phyloP scores from a whole-genome alignment of 2,329 filamentous ascomycete species.

The Colletotrichum gloeosporioides region DNA sequence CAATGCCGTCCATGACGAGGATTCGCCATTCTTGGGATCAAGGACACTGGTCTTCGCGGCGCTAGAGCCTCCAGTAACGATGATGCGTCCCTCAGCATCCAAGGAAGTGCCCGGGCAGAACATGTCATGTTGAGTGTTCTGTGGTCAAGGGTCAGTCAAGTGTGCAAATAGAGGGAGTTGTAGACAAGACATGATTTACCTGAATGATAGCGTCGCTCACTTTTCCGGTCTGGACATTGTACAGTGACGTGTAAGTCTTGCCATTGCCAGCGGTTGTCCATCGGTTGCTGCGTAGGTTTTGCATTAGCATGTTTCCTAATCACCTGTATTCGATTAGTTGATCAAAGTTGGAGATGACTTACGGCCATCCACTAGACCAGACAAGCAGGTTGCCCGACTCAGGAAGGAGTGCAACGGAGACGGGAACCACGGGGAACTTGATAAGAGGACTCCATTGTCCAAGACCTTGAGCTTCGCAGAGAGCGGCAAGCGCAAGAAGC shows the following conservation, averaged over 20 bases:
- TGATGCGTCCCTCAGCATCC: conserved; percentile 50
- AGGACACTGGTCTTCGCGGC: conserved; percentile 54
- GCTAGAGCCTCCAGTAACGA: conserved; percentile 59
- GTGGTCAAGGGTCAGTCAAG: neutral
- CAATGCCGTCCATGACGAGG: conserved; percentile 40
- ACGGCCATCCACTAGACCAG: conserved; percentile 14
- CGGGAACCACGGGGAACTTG: conserved; percentile 40
- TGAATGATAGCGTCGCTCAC: conserved; percentile 32
- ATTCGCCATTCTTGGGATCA: conserved; percentile 31
- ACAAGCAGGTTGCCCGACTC: conserved; percentile 12
- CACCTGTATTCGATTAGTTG: neutral
- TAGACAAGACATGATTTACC: neutral
- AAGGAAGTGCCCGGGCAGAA: conserved; percentile 61
- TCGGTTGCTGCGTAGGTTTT: neutral
- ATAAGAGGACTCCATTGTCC: conserved; percentile 40
- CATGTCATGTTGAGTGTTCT: conserved; percentile 56
- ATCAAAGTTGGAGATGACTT: neutral
- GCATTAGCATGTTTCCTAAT: neutral
- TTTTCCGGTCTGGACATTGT: conserved; percentile 23
- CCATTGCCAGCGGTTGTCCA: conserved; percentile 24
- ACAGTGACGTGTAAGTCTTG: conserved; percentile 4
- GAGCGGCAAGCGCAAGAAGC: neutral
- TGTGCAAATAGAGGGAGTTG: neutral
- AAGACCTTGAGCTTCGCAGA: conserved; percentile 5
- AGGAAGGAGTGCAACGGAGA: conserved; percentile 25